Evolutionary conservation across 106 monocot genomes (phyloP).

Genomic region (Hemerocallis citrina): DNA sequence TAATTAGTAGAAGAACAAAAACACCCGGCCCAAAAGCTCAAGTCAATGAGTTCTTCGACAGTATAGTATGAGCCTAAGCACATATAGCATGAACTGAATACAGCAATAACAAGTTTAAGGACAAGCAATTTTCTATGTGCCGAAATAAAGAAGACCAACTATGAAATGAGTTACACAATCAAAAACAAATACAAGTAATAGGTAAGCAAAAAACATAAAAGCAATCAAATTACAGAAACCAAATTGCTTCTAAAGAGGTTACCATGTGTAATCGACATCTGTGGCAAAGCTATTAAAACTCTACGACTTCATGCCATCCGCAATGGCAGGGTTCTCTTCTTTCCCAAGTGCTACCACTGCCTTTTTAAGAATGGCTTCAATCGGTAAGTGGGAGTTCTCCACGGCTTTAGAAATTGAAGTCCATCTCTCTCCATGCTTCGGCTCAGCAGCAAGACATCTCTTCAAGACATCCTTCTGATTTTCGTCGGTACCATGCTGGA

Average conservation of each 20-base stretch:
- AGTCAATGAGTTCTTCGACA: no score
- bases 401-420: slow-evolving; percentile 78
- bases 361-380: slow-evolving; percentile 84
- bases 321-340: slow-evolving; percentile 47
- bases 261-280: neutral
- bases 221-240: neutral
- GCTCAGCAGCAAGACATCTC: slow-evolving; percentile 80
- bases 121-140: slow-evolving; percentile 5
- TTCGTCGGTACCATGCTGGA: slow-evolving; percentile 91
- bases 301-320: slow-evolving; percentile 37
- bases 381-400: slow-evolving; percentile 80
- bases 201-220: neutral
- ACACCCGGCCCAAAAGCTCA: no score
- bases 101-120: neutral
- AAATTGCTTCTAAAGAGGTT: neutral
- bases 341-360: slow-evolving; percentile 63
- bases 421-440: slow-evolving; percentile 96
- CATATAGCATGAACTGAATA: slow-evolving; percentile 18
- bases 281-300: neutral
- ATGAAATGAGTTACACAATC: slow-evolving; percentile 38
- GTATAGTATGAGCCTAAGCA: no score
- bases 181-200: slow-evolving; percentile 47
- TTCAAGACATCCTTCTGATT: slow-evolving; percentile 72
- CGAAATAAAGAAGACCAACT: neutral
- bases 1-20: no score